phyloP scores from a whole-genome alignment of 2,329 filamentous ascomycete genomes.

The Sporothrix mexicana region DNA sequence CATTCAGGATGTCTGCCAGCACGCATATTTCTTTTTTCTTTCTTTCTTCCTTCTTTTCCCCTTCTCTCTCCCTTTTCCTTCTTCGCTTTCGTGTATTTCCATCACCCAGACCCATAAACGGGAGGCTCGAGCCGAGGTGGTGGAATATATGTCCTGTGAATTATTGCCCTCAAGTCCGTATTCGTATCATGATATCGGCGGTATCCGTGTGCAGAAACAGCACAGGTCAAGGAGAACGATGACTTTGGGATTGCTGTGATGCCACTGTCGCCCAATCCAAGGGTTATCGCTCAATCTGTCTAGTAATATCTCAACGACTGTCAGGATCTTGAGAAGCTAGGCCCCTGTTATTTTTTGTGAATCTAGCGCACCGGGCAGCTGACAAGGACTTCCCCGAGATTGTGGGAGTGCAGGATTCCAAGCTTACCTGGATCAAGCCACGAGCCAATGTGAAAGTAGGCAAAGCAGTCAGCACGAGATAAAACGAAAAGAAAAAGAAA shows the following conservation, averaged over 20 bases:
- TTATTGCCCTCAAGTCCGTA: neutral
- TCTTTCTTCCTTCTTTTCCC: neutral
- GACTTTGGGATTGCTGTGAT: neutral
- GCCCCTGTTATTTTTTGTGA: constrained; percentile 3
- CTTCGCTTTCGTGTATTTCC: neutral
- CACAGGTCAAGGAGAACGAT: neutral
- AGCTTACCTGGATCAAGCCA: constrained; percentile 15
- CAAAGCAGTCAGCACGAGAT: neutral
- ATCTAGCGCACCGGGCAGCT: constrained; percentile 6
- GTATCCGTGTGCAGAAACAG: too few species aligned
- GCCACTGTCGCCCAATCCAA: neutral
- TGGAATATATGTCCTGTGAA: neutral
- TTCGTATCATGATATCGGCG: constrained; percentile 12
- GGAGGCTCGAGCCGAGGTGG: constrained; percentile 32
- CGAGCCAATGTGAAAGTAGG: constrained; percentile 17
- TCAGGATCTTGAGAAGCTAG: neutral
- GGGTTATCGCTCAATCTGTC: constrained; percentile 7
- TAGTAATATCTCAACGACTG: neutral
- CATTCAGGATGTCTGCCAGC: neutral
- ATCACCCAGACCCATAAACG: constrained; percentile 24
- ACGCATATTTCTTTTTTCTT: neutral
- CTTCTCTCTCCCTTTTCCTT: neutral
- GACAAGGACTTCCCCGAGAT: constrained; percentile 26
- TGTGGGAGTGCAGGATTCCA: constrained; percentile 20
- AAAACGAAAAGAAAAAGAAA: neutral